Percentiles rank a stretch among this genome's conserved stretches.
phyloP scores from a whole-genome alignment of 2,329 filamentous ascomycete species.

The Fonsecaea multimorphosa region DNA sequence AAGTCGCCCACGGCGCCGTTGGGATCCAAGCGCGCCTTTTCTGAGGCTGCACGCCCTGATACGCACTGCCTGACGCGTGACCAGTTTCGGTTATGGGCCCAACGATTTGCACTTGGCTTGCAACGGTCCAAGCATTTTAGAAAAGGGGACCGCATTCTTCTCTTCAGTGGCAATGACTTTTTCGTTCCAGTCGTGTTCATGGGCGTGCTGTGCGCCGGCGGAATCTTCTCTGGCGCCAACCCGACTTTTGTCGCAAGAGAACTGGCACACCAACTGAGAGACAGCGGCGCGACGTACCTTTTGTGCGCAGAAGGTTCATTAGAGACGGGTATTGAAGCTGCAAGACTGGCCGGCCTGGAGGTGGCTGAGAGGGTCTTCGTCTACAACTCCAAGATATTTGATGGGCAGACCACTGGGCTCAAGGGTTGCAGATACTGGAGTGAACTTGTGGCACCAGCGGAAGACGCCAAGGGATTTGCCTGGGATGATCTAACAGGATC shows the following conservation, averaged over 20 bases:
- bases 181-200: conserved; percentile 71
- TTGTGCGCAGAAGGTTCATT: conserved; percentile 53
- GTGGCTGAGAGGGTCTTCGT: conserved; percentile 35
- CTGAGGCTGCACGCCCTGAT: conserved; percentile 68
- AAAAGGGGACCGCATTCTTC: conserved; percentile 69
- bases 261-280: conserved; percentile 72
- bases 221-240: conserved; percentile 74
- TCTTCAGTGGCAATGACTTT: conserved; percentile 74
- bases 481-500: conserved; percentile 47
- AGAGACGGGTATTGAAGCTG: conserved; percentile 38
- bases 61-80: conserved; percentile 65
- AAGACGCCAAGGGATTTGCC: conserved; percentile 36
- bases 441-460: conserved; percentile 31
- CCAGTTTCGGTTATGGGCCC: conserved; percentile 68
- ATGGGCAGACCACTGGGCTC: conserved; percentile 23
- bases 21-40: conserved; percentile 50
- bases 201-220: conserved; percentile 74
- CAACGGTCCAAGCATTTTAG: conserved; percentile 62
- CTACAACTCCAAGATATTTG: conserved; percentile 36
- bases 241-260: conserved; percentile 71
- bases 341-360: conserved; percentile 32
- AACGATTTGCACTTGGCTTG: conserved; percentile 71
- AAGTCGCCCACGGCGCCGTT: conserved; percentile 49
- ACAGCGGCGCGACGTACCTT: conserved; percentile 70
- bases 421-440: conserved; percentile 36